Conservation (phyloP, 208 protist genomes). For the Blechomonas ayalai region DNA sequence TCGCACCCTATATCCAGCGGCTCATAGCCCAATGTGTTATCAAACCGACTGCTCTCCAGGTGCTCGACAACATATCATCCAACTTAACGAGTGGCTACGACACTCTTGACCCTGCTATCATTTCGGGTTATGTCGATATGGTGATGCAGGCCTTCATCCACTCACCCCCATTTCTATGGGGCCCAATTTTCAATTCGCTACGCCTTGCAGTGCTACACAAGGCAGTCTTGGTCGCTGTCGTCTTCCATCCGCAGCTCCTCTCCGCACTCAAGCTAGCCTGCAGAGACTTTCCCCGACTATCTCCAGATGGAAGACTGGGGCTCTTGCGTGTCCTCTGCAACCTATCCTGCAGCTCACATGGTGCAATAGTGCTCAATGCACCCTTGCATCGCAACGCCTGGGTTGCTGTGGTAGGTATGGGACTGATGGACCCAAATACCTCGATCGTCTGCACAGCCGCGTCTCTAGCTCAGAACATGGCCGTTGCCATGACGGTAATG, state of each 20-base stretch:
- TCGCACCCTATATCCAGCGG: slow-evolving; percentile 35
- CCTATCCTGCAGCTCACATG: slow-evolving; percentile 34
- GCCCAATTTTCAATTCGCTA: slow-evolving; percentile 59
- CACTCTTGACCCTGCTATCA: slow-evolving; percentile 18
- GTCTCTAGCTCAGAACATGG: slow-evolving; percentile 61
- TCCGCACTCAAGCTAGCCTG: slow-evolving; percentile 28
- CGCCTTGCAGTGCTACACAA: slow-evolving; percentile 70
- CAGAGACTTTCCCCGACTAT: slow-evolving; percentile 49
- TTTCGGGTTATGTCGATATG: slow-evolving; percentile 39
- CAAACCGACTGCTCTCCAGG: slow-evolving; percentile 9
- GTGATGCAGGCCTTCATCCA: slow-evolving; percentile 27
- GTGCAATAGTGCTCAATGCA: slow-evolving; percentile 41
- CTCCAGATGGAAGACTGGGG: slow-evolving; percentile 41
- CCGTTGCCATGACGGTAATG: slow-evolving; percentile 23
- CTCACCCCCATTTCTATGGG: slow-evolving; percentile 43
- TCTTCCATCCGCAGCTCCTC: slow-evolving; percentile 43
- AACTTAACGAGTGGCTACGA: slow-evolving; percentile 25
- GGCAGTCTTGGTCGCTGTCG: slow-evolving; percentile 20
- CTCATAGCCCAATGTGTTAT: slow-evolving; percentile 23
- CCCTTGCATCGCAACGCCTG: slow-evolving; percentile 26
- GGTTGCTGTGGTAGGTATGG: slow-evolving; percentile 53
- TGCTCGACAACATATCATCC: slow-evolving; percentile 12
- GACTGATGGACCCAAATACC: slow-evolving; percentile 36
- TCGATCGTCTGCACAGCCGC: slow-evolving; percentile 67
- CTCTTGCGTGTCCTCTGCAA: slow-evolving; percentile 76